Evolutionary conservation across 2,329 filamentous ascomycete genomes (phyloP).

Genomic region (Fusarium tanahbumbuense): DNA sequence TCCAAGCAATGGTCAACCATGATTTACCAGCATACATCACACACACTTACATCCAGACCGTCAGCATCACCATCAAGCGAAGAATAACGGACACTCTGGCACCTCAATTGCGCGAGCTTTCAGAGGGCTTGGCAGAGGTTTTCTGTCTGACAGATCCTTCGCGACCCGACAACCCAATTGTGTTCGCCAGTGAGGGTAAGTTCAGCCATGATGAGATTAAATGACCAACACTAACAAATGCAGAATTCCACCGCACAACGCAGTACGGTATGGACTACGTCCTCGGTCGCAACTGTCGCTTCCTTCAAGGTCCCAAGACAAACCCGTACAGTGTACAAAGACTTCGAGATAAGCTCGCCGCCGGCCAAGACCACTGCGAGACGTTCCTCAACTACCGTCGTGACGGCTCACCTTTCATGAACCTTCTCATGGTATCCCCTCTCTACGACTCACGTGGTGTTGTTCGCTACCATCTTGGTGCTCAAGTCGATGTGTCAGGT

Average conservation of each 20-base stretch:
- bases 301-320: conserved; percentile 80
- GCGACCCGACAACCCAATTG: conserved; percentile 78
- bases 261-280: conserved; percentile 80
- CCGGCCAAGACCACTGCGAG: conserved; percentile 77
- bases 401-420: conserved; percentile 83
- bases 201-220: background rate
- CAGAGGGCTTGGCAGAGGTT: conserved; percentile 79
- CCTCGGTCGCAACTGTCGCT: conserved; percentile 81
- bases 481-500: conserved; percentile 77
- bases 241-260: conserved; percentile 79
- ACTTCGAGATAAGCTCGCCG: conserved; percentile 69
- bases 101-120: conserved; percentile 72
- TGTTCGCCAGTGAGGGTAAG: conserved; percentile 79
- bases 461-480: conserved; percentile 76
- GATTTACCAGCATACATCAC: conserved; percentile 80
- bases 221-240: background rate
- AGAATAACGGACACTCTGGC: conserved; percentile 76
- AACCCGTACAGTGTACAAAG: conserved; percentile 71
- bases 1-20: conserved; percentile 72
- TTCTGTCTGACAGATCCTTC: conserved; percentile 83
- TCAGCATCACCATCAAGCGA: conserved; percentile 75
- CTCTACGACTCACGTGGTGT: conserved; percentile 74
- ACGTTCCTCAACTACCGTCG: conserved; percentile 81
- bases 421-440: conserved; percentile 79
- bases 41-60: conserved; percentile 74